Evolutionary conservation across 2,329 filamentous ascomycete genomes (phyloP), one percentile per base, ranked within the genome.

Genomic region (Plenodomus lindquistii): DNA sequence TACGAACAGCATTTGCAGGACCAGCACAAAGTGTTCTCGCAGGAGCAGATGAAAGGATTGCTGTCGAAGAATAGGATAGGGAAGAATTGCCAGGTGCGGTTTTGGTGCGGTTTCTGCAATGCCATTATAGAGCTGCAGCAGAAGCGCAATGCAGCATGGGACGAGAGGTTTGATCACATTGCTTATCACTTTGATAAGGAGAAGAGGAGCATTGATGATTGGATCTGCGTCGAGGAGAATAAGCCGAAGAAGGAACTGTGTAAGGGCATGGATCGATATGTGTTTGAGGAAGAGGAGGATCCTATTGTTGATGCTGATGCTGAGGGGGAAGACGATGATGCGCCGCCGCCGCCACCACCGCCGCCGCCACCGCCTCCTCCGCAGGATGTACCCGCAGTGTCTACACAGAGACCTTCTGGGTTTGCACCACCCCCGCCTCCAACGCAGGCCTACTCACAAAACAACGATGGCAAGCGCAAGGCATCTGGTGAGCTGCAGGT

Each of bases 41-140:
- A 64, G 2, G 58, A 67, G 1, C 43, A 58, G 2, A 35, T 48
- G 4, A 18, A 81, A 1, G 59, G 67, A 1, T 80, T 77, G 48
- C 62, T 84, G 1, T 77, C 81, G 21, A 74, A 69, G 5, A 83
- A 82, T 55, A 81, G 81, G 6, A 81, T 89, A 21, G 87, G 87
- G 0, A 77, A 81, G 13, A 85, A 87, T 50, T 82, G 80, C 22
- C 83, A 87, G 55, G 73, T 75, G 2, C 77, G 80, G 5, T 96
- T 91, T 71, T 96, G 91, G 91, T 96, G 92, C 63, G 91, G 91
- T 0, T 96, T 96, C 67, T 96, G 91, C 67, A 63, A 73, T 15
- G 62, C 72, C 16, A 77, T 85, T 17, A 73, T 90, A 2, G 40
- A 75, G n/a, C 75, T 85, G 22, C 65, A 73, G 24, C 73, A 75